Percentiles rank a stretch among this genome's conserved stretches.
Evolutionary conservation across 768 basidiomycete species (phyloP).

Genomic region (Boletus pseudo-olivaceus): DNA sequence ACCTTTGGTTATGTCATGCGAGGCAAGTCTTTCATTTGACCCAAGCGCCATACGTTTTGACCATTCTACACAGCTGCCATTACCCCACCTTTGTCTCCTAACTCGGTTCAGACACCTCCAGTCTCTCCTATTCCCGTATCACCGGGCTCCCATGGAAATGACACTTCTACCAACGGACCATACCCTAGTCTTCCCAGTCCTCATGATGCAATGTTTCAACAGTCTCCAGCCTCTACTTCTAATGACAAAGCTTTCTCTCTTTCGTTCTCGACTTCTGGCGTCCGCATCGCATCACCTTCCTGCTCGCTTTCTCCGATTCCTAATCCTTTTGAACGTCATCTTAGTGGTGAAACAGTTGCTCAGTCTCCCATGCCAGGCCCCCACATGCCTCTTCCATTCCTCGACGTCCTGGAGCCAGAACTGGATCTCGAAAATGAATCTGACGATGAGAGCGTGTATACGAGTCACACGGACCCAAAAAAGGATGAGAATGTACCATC

Average conservation of each 20-base stretch:
- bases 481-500: conserved; percentile 13
- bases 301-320: conserved; percentile 54
- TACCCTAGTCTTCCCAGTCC: conserved; percentile 21
- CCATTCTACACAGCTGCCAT: conserved; percentile 20
- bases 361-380: conserved; percentile 20
- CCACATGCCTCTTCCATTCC: conserved; percentile 47
- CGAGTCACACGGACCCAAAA: conserved; percentile 27
- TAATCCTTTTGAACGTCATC: conserved; percentile 86
- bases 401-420: conserved; percentile 48
- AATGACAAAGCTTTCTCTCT: conserved; percentile 18
- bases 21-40: conserved; percentile 20
- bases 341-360: conserved; percentile 63
- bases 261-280: conserved; percentile 18
- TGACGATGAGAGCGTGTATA: conserved; percentile 35
- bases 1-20: conserved; percentile 29
- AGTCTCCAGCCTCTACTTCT: conserved; percentile 1
- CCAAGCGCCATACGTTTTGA: conserved; percentile 4
- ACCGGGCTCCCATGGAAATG: conserved; percentile 19
- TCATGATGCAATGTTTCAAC: conserved; percentile 9
- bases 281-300: conserved; percentile 30
- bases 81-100: conserved; percentile 34
- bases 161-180: conserved; percentile 13
- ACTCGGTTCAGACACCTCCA: conserved; percentile 30
- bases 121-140: conserved; percentile 30
- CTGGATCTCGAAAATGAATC: conserved; percentile 25